Evolutionary conservation across 2,329 filamentous ascomycete genomes (phyloP).

Genomic region (Monosporascus sp.): DNA sequence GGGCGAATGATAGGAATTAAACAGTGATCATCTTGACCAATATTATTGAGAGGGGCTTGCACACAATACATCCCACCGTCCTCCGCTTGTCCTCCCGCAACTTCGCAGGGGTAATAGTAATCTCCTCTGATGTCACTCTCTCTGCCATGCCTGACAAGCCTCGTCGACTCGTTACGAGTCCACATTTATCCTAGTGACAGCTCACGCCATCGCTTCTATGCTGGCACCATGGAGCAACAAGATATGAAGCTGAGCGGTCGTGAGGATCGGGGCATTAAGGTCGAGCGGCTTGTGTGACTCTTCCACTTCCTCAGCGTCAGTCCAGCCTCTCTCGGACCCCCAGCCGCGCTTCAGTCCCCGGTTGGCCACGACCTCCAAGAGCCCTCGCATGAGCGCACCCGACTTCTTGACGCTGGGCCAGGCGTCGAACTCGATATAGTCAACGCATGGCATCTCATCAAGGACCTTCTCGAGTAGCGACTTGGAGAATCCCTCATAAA

Average conservation of each 20-base stretch:
- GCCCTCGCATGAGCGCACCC: conserved; percentile 56
- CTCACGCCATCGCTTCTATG: conserved; percentile 6
- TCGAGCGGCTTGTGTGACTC: conserved; percentile 16
- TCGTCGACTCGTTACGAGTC: too few species aligned
- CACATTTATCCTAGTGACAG: not conserved
- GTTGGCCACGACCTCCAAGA: conserved; percentile 47
- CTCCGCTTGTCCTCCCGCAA: too few species aligned
- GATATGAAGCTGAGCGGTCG: conserved; percentile 7
- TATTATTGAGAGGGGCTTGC: too few species aligned
- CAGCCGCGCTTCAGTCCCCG: conserved; percentile 53
- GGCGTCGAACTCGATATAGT: conserved; percentile 63
- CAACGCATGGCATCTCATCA: conserved; percentile 48
- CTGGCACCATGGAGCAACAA: conserved; percentile 19
- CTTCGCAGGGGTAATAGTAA: too few species aligned
- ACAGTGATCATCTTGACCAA: too few species aligned
- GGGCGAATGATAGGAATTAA: too few species aligned
- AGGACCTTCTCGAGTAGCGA: conserved; percentile 53
- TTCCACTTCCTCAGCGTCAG: conserved; percentile 41
- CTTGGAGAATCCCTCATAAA: conserved; percentile 63
- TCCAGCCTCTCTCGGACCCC: conserved; percentile 65
- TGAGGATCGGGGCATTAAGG: conserved; percentile 13
- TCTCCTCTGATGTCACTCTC: too few species aligned
- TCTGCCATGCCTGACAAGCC: too few species aligned
- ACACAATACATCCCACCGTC: too few species aligned
- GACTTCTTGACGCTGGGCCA: conserved; percentile 60